phyloP scores from a whole-genome alignment of 208 protist species.

The Balamuthia mandrillaris region DNA sequence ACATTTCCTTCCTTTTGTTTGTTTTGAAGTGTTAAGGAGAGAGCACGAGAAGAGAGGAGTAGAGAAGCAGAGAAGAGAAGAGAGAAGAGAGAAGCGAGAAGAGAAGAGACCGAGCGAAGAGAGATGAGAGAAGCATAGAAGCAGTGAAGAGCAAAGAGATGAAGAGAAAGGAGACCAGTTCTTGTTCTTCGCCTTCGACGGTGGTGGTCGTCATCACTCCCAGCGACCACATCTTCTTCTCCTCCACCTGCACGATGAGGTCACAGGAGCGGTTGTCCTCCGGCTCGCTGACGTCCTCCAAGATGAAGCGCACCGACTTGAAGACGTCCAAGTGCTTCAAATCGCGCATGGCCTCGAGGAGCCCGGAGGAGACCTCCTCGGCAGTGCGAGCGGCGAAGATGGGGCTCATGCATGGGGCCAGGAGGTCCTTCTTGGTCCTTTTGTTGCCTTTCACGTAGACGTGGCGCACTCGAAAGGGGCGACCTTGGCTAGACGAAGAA shows the following conservation, averaged over 20 bases:
- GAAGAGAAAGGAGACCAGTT: background rate
- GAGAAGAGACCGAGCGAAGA: too few species aligned
- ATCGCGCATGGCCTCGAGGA: background rate
- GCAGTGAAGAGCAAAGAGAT: background rate
- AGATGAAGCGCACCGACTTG: background rate
- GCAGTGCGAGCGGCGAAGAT: background rate
- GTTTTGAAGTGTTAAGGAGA: too few species aligned
- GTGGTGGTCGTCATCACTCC: slow-evolving; percentile 1
- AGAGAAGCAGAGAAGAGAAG: too few species aligned
- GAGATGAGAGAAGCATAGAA: too few species aligned
- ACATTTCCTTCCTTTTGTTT: background rate
- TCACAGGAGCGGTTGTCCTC: background rate
- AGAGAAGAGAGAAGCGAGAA: too few species aligned
- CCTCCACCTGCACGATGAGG: background rate
- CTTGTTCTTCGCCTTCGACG: background rate
- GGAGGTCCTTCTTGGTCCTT: background rate
- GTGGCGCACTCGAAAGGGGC: background rate
- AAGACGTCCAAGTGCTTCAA: background rate
- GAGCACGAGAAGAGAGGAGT: too few species aligned
- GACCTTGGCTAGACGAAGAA: background rate
- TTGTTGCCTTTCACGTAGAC: background rate
- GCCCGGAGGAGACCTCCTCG: background rate
- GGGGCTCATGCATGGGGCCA: background rate
- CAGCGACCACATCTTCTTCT: background rate
- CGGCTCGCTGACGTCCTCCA: background rate